Percentiles rank a stretch among this genome's conserved stretches.
phyloP scores from a whole-genome alignment of 2,329 filamentous ascomycete genomes.

The Tolypocladium endophyticum region DNA sequence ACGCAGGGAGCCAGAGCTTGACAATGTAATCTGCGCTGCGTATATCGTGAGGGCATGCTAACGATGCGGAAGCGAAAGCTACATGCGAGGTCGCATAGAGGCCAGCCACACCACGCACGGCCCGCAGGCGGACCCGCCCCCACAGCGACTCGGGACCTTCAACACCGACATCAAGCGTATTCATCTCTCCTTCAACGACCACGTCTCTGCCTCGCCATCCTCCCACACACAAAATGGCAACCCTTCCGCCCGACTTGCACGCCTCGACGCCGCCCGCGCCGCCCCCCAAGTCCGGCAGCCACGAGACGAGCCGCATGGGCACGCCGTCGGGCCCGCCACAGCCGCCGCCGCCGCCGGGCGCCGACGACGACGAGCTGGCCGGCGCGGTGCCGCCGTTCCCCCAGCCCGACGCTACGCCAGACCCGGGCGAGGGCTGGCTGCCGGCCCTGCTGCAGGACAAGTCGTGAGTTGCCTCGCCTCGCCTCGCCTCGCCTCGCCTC shows the following conservation, averaged over 20 bases:
- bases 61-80: neutral
- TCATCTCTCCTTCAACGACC: neutral
- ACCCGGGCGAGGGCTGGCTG: conserved; percentile 66
- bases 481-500: neutral
- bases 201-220: neutral
- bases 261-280: conserved; percentile 48
- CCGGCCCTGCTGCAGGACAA: conserved; percentile 70
- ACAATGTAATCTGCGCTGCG: neutral
- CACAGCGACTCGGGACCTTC: neutral
- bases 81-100: neutral
- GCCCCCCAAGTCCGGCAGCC: conserved; percentile 61
- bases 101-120: neutral
- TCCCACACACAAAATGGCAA: conserved; percentile 12
- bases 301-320: conserved; percentile 55
- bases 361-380: conserved; percentile 8
- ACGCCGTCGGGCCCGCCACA: conserved; percentile 46
- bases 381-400: conserved; percentile 10
- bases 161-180: neutral
- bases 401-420: conserved; percentile 27
- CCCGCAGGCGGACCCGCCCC: neutral
- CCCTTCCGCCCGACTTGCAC: conserved; percentile 16
- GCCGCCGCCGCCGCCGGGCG: conserved; percentile 19
- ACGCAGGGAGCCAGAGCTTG: neutral
- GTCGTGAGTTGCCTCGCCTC: conserved; percentile 46
- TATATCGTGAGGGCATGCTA: neutral